Evolutionary conservation across 768 basidiomycete genomes (phyloP).

Genomic region (Terana coerulea): DNA sequence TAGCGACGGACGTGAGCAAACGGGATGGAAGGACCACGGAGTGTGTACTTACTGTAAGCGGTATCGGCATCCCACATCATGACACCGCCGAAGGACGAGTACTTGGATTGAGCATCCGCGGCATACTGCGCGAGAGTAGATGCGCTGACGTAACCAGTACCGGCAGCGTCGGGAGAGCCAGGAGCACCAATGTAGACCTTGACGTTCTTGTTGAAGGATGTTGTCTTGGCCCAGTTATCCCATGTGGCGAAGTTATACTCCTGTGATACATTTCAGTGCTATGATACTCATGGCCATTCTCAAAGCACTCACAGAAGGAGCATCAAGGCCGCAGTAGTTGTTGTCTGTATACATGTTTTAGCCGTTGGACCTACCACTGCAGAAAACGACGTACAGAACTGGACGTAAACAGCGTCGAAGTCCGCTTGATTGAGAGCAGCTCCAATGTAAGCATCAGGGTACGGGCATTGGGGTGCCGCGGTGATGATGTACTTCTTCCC

Average conservation of each 20-base stretch:
- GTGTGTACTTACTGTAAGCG: conserved; percentile 11
- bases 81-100: conserved; percentile 65
- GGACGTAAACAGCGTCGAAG: conserved; percentile 74
- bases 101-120: conserved; percentile 47
- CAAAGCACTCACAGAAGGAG: conserved; percentile 43
- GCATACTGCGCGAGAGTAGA: conserved; percentile 45
- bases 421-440: conserved; percentile 54
- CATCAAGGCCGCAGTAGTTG: conserved; percentile 56
- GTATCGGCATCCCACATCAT: conserved; percentile 37
- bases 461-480: conserved; percentile 68
- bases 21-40: background rate
- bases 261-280: conserved; percentile 36
- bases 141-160: conserved; percentile 51
- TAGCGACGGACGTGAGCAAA: background rate
- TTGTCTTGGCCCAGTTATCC: conserved; percentile 62
- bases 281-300: conserved; percentile 27
- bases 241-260: conserved; percentile 55
- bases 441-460: conserved; percentile 60
- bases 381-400: conserved; percentile 45
- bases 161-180: conserved; percentile 52
- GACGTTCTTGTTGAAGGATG: conserved; percentile 56
- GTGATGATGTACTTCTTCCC: conserved; percentile 66
- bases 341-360: conserved; percentile 35
- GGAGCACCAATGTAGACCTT: conserved; percentile 68
- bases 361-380: too few species aligned